A percentile compares a stretch with the other conserved stretches of the same genome.
phyloP scores from a whole-genome alignment of 2,329 filamentous ascomycete species.

The Chaetomium strumarium region DNA sequence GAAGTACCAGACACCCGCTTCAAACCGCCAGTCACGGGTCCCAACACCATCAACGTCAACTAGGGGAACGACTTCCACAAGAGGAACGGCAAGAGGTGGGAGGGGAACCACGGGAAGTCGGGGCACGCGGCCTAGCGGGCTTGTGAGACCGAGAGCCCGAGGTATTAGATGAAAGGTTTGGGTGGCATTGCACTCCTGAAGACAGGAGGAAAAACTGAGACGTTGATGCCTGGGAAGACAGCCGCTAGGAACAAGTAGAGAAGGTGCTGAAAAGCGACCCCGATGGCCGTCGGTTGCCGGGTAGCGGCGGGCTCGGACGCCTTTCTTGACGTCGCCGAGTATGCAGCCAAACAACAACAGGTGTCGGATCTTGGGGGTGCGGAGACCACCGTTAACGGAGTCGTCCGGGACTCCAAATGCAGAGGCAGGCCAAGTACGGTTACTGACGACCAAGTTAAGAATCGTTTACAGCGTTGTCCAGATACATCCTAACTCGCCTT shows the following conservation, averaged over 20 bases:
- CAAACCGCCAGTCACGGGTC: conserved; percentile 43
- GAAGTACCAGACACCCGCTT: conserved; percentile 40
- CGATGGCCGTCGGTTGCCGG: no score
- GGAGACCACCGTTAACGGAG: not conserved
- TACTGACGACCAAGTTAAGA: not conserved
- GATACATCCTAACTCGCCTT: conserved; percentile 25
- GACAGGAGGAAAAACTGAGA: not conserved
- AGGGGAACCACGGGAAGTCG: conserved; percentile 34
- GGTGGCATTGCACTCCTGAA: not conserved
- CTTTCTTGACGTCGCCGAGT: no score
- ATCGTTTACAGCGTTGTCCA: conserved; percentile 16
- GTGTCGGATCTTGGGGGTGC: not conserved
- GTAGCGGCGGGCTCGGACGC: no score
- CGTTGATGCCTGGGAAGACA: no score
- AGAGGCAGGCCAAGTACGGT: not conserved
- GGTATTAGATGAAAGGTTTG: conserved; percentile 12
- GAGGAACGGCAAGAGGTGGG: conserved; percentile 34
- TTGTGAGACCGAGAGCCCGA: conserved; percentile 16
- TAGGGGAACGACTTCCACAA: conserved; percentile 13
- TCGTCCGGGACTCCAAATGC: not conserved
- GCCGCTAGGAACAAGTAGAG: no score
- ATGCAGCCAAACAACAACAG: no score
- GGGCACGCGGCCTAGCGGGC: conserved; percentile 36
- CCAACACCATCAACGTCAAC: conserved; percentile 36
- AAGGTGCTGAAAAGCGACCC: no score